phyloP scores from a whole-genome alignment of 2,329 filamentous ascomycete species.

The Aspergillus sergii region DNA sequence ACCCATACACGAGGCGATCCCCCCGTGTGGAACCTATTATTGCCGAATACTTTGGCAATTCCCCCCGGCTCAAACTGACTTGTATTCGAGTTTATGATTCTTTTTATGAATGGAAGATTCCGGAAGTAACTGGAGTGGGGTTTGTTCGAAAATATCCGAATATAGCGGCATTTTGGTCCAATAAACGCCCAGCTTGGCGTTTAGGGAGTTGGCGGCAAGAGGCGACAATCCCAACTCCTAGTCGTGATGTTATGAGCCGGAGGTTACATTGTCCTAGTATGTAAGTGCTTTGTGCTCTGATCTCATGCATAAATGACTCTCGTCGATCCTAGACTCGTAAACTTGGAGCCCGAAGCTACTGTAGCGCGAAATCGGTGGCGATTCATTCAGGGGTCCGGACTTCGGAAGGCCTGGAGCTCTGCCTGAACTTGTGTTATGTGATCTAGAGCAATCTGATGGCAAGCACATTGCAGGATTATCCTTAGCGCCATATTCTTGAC shows the following conservation, averaged over 20 bases:
- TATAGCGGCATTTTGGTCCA: conserved; percentile 3
- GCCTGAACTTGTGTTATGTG: background rate
- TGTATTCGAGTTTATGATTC: background rate
- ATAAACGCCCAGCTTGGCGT: background rate
- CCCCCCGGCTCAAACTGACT: background rate
- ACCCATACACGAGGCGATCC: background rate
- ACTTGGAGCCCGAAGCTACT: background rate
- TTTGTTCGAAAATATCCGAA: background rate
- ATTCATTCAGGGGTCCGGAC: background rate
- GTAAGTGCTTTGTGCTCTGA: background rate
- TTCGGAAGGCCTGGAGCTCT: background rate
- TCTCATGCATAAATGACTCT: background rate
- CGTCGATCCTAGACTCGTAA: background rate
- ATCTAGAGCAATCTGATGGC: background rate
- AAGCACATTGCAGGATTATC: background rate
- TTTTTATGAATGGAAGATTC: background rate
- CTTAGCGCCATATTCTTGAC: background rate
- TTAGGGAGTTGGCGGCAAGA: background rate
- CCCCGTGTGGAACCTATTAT: background rate
- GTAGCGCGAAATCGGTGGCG: background rate
- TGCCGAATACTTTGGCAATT: background rate
- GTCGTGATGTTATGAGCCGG: background rate
- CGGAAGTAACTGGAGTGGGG: background rate
- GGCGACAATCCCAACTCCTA: background rate
- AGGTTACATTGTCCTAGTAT: background rate